Percentiles rank a stretch among this genome's conserved stretches.
Conservation (phyloP, 1,284 basidiomycete species). For the Papiliotrema laurentii region DNA sequence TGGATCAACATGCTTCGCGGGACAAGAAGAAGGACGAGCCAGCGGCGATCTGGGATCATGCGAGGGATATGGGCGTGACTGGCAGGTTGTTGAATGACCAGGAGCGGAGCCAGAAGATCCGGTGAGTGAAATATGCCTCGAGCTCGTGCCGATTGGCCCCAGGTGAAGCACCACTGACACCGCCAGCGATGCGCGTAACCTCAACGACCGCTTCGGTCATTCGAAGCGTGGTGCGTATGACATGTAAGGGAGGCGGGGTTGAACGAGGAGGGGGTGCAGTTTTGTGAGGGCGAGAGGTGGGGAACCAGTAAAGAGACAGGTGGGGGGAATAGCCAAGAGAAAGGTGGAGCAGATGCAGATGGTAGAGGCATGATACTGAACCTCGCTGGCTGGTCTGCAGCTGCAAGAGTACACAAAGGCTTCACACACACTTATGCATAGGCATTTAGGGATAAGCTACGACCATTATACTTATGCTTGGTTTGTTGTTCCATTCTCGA, state of each 20-base stretch:
- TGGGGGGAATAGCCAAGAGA: too few species aligned
- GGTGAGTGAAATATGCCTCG: constrained; percentile 21
- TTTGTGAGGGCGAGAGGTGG: too few species aligned
- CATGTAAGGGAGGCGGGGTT: constrained; percentile 11
- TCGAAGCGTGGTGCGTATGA: constrained; percentile 46
- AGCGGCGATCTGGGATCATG: constrained; percentile 77
- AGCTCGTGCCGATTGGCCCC: not conserved
- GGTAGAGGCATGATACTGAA: too few species aligned
- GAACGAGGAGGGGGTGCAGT: too few species aligned
- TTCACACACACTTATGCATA: not conserved
- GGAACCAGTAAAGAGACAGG: too few species aligned
- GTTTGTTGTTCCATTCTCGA: too few species aligned
- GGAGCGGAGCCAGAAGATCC: constrained; percentile 68
- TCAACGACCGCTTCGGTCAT: constrained; percentile 73
- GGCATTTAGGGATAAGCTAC: too few species aligned
- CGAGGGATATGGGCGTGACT: constrained; percentile 75
- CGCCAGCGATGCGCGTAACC: constrained; percentile 62
- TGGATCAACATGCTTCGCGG: constrained; percentile 59
- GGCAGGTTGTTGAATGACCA: constrained; percentile 80
- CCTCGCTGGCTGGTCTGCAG: too few species aligned
- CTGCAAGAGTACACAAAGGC: too few species aligned
- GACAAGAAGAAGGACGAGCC: constrained; percentile 52
- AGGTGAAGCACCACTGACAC: not conserved
- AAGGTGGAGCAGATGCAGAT: too few species aligned
- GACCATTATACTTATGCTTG: too few species aligned